phyloP scores from a whole-genome alignment of 352 stramenopile genomes.

The Halophytophthora polymorphica region DNA sequence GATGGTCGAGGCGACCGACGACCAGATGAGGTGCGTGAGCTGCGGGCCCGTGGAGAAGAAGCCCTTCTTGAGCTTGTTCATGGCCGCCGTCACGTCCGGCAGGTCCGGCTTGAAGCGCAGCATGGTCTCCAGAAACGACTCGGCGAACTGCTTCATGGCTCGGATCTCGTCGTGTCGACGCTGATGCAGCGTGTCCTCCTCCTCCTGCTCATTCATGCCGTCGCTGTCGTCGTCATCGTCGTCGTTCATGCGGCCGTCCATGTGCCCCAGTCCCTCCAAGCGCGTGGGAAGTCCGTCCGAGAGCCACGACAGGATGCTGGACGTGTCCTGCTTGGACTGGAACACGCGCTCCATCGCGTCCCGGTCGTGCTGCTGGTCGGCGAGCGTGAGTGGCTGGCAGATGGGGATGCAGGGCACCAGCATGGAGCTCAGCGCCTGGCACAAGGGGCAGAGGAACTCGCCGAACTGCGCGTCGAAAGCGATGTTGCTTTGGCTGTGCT shows the following conservation, averaged over 20 bases:
- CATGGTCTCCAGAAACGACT: slow-evolving; percentile 64
- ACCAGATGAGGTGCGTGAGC: slow-evolving; percentile 77
- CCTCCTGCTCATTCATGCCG: neutral
- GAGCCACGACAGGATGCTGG: slow-evolving; percentile 61
- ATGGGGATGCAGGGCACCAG: slow-evolving; percentile 78
- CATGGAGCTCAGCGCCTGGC: slow-evolving; percentile 90
- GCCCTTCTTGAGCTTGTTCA: slow-evolving; percentile 61
- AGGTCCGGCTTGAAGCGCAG: slow-evolving; percentile 68
- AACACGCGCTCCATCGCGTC: slow-evolving; percentile 74
- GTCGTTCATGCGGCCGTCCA: slow-evolving; percentile 31
- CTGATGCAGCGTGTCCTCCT: slow-evolving; percentile 12
- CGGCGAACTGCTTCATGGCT: slow-evolving; percentile 75
- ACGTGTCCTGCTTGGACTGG: slow-evolving; percentile 68
- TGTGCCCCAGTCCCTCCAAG: slow-evolving; percentile 32
- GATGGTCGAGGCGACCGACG: slow-evolving; percentile 57
- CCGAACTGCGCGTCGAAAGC: slow-evolving; percentile 82
- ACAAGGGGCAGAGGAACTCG: slow-evolving; percentile 90
- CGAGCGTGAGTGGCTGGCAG: slow-evolving; percentile 47
- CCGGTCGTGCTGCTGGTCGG: slow-evolving; percentile 52
- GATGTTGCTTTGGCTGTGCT: slow-evolving; percentile 76
- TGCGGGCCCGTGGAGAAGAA: slow-evolving; percentile 71
- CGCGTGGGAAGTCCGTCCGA: slow-evolving; percentile 42
- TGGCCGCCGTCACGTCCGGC: slow-evolving; percentile 44
- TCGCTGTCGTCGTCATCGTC: slow-evolving; percentile 25
- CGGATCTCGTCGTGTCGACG: slow-evolving; percentile 42